Percentiles rank a stretch among this genome's conserved stretches.
These are phyloP conservation scores for Pythium phragmitis DNA, from an alignment of 352 stramenopile species.

Conservation along the genomic window DNA sequence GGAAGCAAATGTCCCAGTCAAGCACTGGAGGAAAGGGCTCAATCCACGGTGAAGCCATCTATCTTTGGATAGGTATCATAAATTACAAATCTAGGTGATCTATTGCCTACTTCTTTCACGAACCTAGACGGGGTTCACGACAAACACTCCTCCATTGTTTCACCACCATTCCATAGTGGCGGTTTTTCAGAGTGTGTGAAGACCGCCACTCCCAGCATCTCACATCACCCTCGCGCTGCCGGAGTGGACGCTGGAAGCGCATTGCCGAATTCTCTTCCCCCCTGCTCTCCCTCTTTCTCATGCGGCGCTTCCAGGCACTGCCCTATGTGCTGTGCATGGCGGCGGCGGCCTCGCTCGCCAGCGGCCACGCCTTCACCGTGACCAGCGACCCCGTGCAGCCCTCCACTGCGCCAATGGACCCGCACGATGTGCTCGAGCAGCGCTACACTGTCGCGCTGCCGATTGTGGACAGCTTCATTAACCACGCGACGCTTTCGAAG, in stretches of 20 bases:
- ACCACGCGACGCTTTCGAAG: slow-evolving; percentile 25
- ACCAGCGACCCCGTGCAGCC: slow-evolving; percentile 5
- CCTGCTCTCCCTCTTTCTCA: neutral
- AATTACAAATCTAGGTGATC: slow-evolving; percentile 2
- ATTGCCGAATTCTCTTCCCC: slow-evolving; percentile 4
- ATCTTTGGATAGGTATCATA: slow-evolving; percentile 16
- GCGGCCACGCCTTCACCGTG: slow-evolving; percentile 12
- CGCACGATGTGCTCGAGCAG: slow-evolving; percentile 18
- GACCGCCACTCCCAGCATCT: neutral
- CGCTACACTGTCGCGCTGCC: slow-evolving; percentile 10
- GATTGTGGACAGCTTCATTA: slow-evolving; percentile 14
- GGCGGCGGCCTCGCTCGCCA: neutral
- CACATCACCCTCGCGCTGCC: too few relatives aligned
- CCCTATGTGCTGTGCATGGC: neutral
- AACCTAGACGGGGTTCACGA: slow-evolving; percentile 1
- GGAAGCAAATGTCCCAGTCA: neutral
- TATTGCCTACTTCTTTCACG: neutral
- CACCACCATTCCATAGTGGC: slow-evolving; percentile 2
- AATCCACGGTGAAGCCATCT: slow-evolving; percentile 14
- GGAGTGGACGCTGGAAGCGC: neutral
- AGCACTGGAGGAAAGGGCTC: neutral
- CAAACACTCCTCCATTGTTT: slow-evolving; percentile 4
- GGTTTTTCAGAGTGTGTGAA: slow-evolving; percentile 5
- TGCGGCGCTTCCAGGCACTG: slow-evolving; percentile 1
- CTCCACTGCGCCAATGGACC: slow-evolving; percentile 1